Evolutionary conservation across 2,329 filamentous ascomycete species (phyloP).

Genomic region (Hymenoscyphus linearis): DNA sequence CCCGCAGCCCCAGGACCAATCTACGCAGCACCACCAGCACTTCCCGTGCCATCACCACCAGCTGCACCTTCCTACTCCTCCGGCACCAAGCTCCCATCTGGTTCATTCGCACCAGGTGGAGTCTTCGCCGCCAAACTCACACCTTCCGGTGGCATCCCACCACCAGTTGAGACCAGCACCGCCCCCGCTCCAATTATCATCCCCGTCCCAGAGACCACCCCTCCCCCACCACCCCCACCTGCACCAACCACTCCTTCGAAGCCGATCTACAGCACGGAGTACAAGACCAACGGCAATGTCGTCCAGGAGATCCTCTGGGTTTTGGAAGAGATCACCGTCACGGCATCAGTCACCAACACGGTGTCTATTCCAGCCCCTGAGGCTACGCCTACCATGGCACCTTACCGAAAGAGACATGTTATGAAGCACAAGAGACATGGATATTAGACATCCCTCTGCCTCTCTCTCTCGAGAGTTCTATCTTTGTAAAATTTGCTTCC

Average conservation of each 20-base stretch:
- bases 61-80: conserved; percentile 28
- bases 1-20: not conserved
- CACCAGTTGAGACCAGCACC: not conserved
- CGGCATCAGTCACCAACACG: conserved; percentile 17
- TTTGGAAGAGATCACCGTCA: conserved; percentile 50
- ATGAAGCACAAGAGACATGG: conserved; percentile 3
- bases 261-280: conserved; percentile 44
- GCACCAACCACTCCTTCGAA: conserved; percentile 17
- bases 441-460: not conserved
- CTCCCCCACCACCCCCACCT: conserved; percentile 16
- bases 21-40: not conserved
- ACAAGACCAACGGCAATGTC: conserved; percentile 43
- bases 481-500: too few relatives aligned
- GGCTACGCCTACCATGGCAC: not conserved
- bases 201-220: not conserved
- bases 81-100: conserved; percentile 18
- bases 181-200: not conserved
- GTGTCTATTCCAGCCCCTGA: not conserved
- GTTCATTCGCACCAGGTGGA: conserved; percentile 26
- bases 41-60: not conserved
- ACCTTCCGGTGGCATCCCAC: not conserved
- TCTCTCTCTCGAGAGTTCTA: too few relatives aligned
- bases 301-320: conserved; percentile 55
- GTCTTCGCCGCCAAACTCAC: conserved; percentile 26
- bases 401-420: conserved; percentile 5